Evolutionary conservation across 805 yeast genomes (phyloP).

Genomic region (Sugiyamaella lignohabitans): DNA sequence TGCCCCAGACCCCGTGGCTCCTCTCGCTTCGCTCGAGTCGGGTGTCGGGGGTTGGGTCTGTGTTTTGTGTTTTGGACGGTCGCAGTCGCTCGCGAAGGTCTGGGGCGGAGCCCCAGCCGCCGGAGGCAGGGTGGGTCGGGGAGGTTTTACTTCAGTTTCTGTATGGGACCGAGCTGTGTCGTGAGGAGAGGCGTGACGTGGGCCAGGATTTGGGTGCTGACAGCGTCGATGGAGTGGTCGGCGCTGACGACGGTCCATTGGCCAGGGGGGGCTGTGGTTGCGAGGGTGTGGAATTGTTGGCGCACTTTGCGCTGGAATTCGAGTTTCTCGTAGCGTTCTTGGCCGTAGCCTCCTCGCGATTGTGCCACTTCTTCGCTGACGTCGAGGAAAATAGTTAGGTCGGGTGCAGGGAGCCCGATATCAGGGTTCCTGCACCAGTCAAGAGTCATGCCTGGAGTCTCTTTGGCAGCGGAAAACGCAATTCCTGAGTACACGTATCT

Average conservation of each 20-base stretch:
- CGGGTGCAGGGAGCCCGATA: constrained; percentile 80
- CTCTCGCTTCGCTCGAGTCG: no score
- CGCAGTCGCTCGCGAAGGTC: background rate
- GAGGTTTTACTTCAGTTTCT: background rate
- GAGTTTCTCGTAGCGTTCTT: constrained; percentile 79
- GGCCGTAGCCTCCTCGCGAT: constrained; percentile 76
- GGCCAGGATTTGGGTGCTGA: no score
- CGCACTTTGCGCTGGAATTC: constrained; percentile 73
- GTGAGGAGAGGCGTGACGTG: no score
- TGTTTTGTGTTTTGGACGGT: no score
- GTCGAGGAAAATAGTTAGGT: constrained; percentile 69
- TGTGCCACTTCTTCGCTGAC: constrained; percentile 42
- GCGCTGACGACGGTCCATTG: constrained; percentile 51
- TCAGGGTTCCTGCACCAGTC: constrained; percentile 84
- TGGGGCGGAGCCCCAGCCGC: no score
- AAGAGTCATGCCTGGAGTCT: constrained; percentile 42
- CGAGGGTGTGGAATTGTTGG: constrained; percentile 42
- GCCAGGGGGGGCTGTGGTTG: constrained; percentile 13
- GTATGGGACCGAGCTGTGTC: background rate
- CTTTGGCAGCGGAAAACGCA: constrained; percentile 84
- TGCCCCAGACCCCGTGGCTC: no score
- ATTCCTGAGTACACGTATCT: constrained; percentile 90
- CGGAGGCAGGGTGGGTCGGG: background rate
- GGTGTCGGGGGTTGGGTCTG: no score
- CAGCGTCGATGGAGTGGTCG: constrained; percentile 53